Evolutionary conservation across 345 rosid genomes (phyloP).

Genomic region (Heritiera littoralis): DNA sequence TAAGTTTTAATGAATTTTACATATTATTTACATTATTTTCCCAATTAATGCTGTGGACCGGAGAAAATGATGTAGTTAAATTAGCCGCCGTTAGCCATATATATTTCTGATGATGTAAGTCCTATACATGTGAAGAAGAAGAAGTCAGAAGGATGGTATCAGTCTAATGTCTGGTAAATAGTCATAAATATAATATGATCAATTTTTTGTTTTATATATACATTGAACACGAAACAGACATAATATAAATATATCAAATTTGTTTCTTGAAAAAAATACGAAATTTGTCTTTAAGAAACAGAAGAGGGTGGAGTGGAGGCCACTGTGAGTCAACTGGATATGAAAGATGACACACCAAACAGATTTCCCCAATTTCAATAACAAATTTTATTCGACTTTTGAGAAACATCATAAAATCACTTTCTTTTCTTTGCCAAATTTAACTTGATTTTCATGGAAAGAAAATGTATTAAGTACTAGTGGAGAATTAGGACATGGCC

Average conservation of each 20-base stretch:
- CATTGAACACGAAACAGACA: no score
- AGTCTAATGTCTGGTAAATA: no score
- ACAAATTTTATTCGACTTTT: neutral
- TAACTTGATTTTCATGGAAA: neutral
- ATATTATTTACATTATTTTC: neutral
- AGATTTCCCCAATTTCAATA: neutral
- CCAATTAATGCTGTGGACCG: neutral
- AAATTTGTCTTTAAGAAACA: no score
- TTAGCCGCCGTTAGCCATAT: neutral
- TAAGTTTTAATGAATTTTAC: neutral
- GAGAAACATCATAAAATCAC: neutral
- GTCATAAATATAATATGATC: no score
- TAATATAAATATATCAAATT: no score
- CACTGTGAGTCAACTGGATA: neutral
- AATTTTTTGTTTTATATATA: no score
- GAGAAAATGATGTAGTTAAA: neutral
- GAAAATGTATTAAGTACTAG: neutral
- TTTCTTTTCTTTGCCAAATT: neutral
- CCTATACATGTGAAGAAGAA: slow-evolving; percentile 4
- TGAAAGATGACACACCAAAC: neutral
- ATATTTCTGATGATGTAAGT: neutral
- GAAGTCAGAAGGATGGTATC: neutral
- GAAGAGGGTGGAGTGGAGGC: no score
- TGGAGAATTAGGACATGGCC: neutral
- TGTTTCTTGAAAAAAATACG: no score